Evolutionary conservation across 192 early-diverging fungal genomes (phyloP), one percentile per base, ranked within the genome.

Genomic region (Coemansia sp.): DNA sequence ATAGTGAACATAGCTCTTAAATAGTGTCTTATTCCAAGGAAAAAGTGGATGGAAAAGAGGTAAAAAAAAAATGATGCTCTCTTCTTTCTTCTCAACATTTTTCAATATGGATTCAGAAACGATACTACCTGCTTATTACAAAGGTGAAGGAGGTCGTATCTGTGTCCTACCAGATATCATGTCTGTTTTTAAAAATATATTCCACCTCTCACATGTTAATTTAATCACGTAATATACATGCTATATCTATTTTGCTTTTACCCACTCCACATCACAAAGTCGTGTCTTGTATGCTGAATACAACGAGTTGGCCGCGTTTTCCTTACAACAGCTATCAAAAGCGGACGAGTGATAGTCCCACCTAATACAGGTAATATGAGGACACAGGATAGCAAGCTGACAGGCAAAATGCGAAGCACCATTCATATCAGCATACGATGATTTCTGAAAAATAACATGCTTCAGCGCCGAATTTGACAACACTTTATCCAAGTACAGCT

Each of bases 341-440:
- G 30, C 37, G 3, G 66, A 12, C 5, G 72, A 74, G 20, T 64
- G 18, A 24, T 38, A 64, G 22, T 41, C 8, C 72, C 72, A 74
- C 15, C 72, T 56, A 15, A 74, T 22, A n/a, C 72, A 61, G 1
- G 45, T 27, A 20, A 68, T 15, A 5, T 24, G 52, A 1, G 62
- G 49, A 29, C 72, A 74, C 39, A 74, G 44, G 22, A 74, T 35
- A 1, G 62, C 66, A 41, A 74, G 58, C 22, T 50, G 61, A 2
- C 58, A 43, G 7, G 72, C 72, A 65, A 64, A 68, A 29, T 74
- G 72, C 3, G 72, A n/a, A 0, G 66, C 32, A 5, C 62, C 62
- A 1, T 65, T 62, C 62, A 74, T 68, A 16, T 68, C 62, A 1
- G 67, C 52, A 58, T 53, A 59, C 6, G 56, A 16, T 10, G 44